Evolutionary conservation across 2,329 filamentous ascomycete genomes (phyloP).

Genomic region (Claviceps fusiformis): DNA sequence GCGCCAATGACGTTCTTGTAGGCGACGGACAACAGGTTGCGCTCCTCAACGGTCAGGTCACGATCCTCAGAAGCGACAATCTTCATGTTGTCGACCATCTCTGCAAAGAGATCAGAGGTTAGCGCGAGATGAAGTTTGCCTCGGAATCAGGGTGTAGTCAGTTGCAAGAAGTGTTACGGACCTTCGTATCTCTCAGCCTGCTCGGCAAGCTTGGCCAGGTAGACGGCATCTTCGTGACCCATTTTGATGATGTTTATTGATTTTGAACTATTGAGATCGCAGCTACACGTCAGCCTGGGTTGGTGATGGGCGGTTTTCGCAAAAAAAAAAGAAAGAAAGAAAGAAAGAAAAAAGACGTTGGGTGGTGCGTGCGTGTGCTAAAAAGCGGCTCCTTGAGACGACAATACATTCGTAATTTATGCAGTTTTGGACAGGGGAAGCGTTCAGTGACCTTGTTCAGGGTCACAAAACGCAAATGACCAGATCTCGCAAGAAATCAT

Average conservation of each 20-base stretch:
- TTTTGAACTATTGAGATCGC: background rate
- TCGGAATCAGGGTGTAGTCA: background rate
- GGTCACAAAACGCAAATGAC: background rate
- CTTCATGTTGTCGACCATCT: slow-evolving; percentile 99
- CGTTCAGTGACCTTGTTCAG: background rate
- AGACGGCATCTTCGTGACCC: slow-evolving; percentile 99
- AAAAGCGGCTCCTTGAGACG: background rate
- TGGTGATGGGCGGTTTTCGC: background rate
- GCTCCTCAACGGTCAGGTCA: slow-evolving; percentile 83
- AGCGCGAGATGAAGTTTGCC: slow-evolving; percentile 9
- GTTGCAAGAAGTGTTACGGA: slow-evolving; percentile 32
- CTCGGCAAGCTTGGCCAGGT: slow-evolving; percentile 99
- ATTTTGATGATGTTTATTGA: slow-evolving; percentile 45
- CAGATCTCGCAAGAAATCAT: background rate
- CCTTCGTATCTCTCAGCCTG: slow-evolving; percentile 99
- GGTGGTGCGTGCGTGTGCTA: background rate
- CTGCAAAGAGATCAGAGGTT: slow-evolving; percentile 32
- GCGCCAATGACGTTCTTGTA: slow-evolving; percentile 99
- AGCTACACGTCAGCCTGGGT: slow-evolving; percentile 1
- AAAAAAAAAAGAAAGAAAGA: background rate
- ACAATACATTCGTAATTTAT: background rate
- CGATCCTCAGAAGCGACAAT: slow-evolving; percentile 79
- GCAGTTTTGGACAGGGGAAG: background rate
- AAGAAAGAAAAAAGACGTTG: background rate
- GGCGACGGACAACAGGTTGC: slow-evolving; percentile 91